Evolutionary conservation across 768 basidiomycete species (phyloP).

Genomic region (Tulasnella sp.): DNA sequence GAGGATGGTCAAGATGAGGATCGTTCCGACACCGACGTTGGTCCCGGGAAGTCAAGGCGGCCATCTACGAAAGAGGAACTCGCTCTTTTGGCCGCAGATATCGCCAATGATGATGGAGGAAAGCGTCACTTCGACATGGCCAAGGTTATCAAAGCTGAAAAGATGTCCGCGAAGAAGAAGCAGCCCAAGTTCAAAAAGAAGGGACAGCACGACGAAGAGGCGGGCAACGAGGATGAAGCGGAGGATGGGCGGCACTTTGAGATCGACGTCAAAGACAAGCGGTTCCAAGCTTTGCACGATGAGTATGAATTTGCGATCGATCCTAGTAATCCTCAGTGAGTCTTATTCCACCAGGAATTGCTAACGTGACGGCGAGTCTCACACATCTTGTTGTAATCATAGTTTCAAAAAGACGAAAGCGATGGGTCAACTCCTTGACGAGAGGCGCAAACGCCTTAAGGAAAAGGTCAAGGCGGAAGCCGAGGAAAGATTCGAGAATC

Average conservation of each 20-base stretch:
- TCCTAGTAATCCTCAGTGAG: constrained; percentile 91
- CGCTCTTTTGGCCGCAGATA: constrained; percentile 56
- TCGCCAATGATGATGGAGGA: constrained; percentile 50
- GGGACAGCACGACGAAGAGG: constrained; percentile 43
- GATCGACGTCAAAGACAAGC: constrained; percentile 79
- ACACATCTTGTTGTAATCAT: constrained; percentile 20
- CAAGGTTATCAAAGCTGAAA: constrained; percentile 83
- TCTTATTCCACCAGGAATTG: constrained; percentile 27
- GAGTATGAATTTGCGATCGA: constrained; percentile 93
- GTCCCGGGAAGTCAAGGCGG: constrained; percentile 33
- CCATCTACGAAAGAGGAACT: constrained; percentile 61
- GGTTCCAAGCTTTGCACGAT: constrained; percentile 84
- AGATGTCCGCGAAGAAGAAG: constrained; percentile 50
- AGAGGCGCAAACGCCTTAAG: constrained; percentile 66
- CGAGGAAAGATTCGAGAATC: neutral
- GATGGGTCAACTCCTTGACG: constrained; percentile 81
- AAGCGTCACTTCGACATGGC: constrained; percentile 87
- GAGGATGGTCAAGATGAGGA: constrained; percentile 45
- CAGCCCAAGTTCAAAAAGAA: constrained; percentile 42
- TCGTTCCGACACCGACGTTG: constrained; percentile 37
- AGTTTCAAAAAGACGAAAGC: constrained; percentile 92
- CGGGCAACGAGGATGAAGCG: constrained; percentile 55
- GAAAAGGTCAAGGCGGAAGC: constrained; percentile 33
- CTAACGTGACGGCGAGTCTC: neutral
- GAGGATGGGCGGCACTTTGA: constrained; percentile 66